phyloP scores from a whole-genome alignment of 345 rosid species.

The Laguncularia racemosa region DNA sequence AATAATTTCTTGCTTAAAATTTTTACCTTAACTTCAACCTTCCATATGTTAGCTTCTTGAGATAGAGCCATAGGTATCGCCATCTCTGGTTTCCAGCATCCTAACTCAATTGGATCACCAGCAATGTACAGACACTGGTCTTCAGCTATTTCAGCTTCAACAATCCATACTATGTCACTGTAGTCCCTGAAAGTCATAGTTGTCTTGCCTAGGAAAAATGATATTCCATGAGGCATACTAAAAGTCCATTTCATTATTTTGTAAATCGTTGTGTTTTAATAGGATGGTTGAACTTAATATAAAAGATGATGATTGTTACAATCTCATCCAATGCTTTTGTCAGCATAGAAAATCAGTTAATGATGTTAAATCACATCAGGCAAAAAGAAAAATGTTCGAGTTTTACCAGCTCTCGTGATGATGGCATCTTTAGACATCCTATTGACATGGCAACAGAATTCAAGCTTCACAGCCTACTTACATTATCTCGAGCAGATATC shows the following conservation, averaged over 20 bases:
- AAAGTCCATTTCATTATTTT: conserved; percentile 10
- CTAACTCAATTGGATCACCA: conserved; percentile 71
- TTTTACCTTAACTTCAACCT: conserved; percentile 69
- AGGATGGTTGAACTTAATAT: not conserved
- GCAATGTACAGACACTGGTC: conserved; percentile 58
- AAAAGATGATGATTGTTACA: not conserved
- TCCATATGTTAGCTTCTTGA: conserved; percentile 53
- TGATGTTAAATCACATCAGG: not conserved
- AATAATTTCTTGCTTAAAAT: not conserved
- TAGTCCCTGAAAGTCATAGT: conserved; percentile 27
- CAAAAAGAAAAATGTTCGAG: not conserved
- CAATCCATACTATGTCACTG: conserved; percentile 66
- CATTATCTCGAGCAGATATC: too few species aligned
- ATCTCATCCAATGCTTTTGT: not conserved
- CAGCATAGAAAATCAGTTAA: not conserved
- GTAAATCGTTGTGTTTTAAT: not conserved
- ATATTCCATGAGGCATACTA: conserved; percentile 14
- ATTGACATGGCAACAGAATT: too few species aligned
- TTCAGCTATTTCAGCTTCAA: conserved; percentile 67
- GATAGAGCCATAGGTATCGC: conserved; percentile 66
- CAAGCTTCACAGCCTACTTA: too few species aligned
- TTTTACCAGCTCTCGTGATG: too few species aligned
- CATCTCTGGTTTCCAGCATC: conserved; percentile 76
- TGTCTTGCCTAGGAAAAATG: conserved; percentile 43
- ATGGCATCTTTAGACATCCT: too few species aligned